Evolutionary conservation across 306 rosid genomes (phyloP), one percentile per base, ranked within the genome.

Genomic region (Biancaea sappan): DNA sequence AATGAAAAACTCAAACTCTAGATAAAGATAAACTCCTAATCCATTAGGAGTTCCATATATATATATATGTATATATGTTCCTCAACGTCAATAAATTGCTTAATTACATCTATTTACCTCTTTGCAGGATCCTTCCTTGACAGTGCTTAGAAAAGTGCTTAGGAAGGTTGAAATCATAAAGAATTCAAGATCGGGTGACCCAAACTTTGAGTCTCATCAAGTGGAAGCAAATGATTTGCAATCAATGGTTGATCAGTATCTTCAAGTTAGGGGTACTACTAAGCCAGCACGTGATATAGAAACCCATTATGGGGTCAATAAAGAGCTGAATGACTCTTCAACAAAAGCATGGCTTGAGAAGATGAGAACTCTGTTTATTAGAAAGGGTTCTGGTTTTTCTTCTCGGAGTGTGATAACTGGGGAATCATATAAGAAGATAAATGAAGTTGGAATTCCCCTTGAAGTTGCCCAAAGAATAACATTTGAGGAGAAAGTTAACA

Each of bases 331-430:
- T 67, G 85, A 73, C 1, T 89, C 97, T 3, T 84, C 99, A 2
- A 91, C 92, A 14, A 90, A 94, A 80, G 93, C 88, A 19, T 94
- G 99, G 99, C 90, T 92, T 8, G 99, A 94, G 50, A 94, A 94
- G 60, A 94, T 94, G 89, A 87, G 95, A 65, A 91, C 96, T 2
- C 58, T 94, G 25, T 91, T 94, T 69, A 94, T 94, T 40, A 81
- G 95, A 77, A 94, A 94, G 83, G 96, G 99, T 21, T 91, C 97
- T 0, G 99, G 99, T n/a, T 94, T 94, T 87, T 94, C 99, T 44
- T 94, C 99, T 10, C 85, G 99, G 25, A 85, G 86, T 77, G 99
- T 94, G 32, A 92, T 94, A n/a, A 94, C 99, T 10, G 99, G 99
- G 46, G 99, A 94, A 75, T 83, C 92, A 3, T 94, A 90, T 82